Evolutionary conservation across 768 basidiomycete species (phyloP).

Genomic region (Pulveroboletus sp.): DNA sequence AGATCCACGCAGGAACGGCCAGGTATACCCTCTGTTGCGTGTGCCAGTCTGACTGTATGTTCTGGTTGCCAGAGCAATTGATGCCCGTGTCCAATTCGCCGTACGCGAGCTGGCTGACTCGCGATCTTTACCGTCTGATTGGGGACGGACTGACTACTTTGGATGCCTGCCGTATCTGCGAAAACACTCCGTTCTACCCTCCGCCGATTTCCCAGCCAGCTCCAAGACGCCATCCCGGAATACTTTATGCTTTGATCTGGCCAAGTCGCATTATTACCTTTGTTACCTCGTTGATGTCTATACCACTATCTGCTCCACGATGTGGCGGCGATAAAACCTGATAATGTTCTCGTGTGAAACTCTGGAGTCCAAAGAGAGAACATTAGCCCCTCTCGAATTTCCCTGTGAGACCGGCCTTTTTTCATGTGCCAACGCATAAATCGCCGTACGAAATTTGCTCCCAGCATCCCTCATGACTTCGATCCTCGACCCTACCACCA

Average conservation of each 20-base stretch:
- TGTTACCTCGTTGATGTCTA: too few species aligned
- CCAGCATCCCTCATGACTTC: constrained; percentile 49
- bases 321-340: too few species aligned
- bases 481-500: constrained; percentile 59
- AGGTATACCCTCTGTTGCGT: neutral
- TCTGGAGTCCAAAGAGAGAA: too few species aligned
- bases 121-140: constrained; percentile 15
- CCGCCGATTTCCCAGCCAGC: neutral
- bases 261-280: too few species aligned
- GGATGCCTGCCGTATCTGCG: neutral
- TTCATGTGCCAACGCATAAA: neutral
- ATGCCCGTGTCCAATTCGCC: constrained; percentile 8
- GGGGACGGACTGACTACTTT: neutral
- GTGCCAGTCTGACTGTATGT: constrained; percentile 5
- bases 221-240: constrained; percentile 9
- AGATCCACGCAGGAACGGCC: neutral
- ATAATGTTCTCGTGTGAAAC: too few species aligned
- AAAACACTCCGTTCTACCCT: neutral
- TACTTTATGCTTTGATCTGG: constrained; percentile 5
- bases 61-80: constrained; percentile 10
- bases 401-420: neutral
- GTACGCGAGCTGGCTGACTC: constrained; percentile 20
- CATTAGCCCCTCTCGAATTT: neutral
- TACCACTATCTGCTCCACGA: too few species aligned
- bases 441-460: neutral